Base-by-base conservation (phyloP, 1,284 basidiomycete genomes). In the Puccinia coronata region DNA sequence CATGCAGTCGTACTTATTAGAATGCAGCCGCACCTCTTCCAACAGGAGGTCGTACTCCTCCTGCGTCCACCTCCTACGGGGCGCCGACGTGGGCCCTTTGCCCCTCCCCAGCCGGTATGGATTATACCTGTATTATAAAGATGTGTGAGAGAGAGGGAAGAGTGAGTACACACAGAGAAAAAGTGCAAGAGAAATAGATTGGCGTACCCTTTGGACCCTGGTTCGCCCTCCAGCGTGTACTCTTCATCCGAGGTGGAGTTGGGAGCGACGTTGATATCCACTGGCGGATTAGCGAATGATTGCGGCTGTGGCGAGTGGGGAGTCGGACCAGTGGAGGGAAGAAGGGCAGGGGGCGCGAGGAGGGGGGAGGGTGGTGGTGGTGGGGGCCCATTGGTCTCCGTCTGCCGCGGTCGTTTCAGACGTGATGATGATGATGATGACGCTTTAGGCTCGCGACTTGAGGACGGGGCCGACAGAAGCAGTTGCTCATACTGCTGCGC, bases 1-100 rank as follows among this genome's bases (percentile, higher is more conserved):
- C 77, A 80, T 80, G 36, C 77, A 80, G 59, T 80, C 77, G 41
- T 80, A 80, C 77, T 80, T 80, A 39, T 72, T 72, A 23, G 77
- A 80, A 25, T 80, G 69, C 31, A 80, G 47, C 55, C 77, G 34
- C 12, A 80, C 77, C 47, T 80, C 77, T 47, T 80, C 77, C 31
- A 80, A 49, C 53, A 80, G 36, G 2, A 80, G 47, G 16, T 80
- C 77, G 47, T 80, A 61, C 41, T 80, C 77, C 36, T 80, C 77
- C 36, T 80, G 31, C 11, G 77, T 80, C 77, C 77, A 80, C 63
- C 77, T 34, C 23, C 77, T 59, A 28, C 77, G 34, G 23, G 77
- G 77, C 20, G 55, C 51, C 70, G 77, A 31, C 36, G 51, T 55
- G 9, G 69, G 51, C 25, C 77, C 77, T 59, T 80, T 80, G 18